Evolutionary conservation across 257 asterid species (phyloP).

Genomic region (Anisodus tanguticus): DNA sequence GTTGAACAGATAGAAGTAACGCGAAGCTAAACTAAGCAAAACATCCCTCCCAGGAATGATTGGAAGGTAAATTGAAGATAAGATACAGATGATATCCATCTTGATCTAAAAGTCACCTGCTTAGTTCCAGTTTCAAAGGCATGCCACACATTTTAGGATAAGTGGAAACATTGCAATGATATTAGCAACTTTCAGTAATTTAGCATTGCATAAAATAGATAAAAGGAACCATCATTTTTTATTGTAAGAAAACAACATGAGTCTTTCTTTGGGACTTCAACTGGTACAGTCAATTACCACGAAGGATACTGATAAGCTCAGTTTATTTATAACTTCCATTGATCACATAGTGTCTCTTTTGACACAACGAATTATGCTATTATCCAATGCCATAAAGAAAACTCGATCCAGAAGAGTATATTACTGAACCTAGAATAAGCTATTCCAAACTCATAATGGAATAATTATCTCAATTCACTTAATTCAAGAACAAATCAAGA

Average conservation of each 20-base stretch:
- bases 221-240: background rate
- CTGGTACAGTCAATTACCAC: background rate
- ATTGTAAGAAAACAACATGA: background rate
- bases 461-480: background rate
- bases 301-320: background rate
- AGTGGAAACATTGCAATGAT: conserved; percentile 5
- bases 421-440: background rate
- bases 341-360: background rate
- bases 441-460: background rate
- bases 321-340: background rate
- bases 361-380: background rate
- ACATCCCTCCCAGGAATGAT: background rate
- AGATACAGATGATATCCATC: background rate
- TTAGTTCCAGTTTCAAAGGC: conserved; percentile 18
- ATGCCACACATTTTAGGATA: background rate
- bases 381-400: background rate
- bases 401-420: background rate
- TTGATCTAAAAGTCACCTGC: background rate
- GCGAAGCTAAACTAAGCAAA: background rate
- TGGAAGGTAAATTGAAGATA: background rate
- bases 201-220: background rate
- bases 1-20: background rate
- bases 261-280: background rate
- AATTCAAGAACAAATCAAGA: background rate
- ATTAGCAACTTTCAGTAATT: background rate